Base-by-base conservation (phyloP, 257 asterid genomes). In the Schizonepeta tenuifolia region DNA sequence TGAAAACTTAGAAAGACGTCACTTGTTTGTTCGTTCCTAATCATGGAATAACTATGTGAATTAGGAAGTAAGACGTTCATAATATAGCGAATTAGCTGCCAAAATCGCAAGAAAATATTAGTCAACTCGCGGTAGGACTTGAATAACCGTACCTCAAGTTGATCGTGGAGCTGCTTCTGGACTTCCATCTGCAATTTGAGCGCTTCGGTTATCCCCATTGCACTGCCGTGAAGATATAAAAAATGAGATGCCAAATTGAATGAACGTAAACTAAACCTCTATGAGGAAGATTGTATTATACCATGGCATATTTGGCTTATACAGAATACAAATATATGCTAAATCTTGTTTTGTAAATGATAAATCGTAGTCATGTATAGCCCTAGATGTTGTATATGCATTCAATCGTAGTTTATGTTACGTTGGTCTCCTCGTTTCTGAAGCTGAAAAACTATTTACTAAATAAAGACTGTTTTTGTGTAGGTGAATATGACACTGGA, bases 141-240 rank as follows among this genome's bases (percentile, higher is more conserved):
- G 14, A 12, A 51, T 61, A 57, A 70, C 9, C 41, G 53, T 82
- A 92, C 96, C 96, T 92, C 98, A 51, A 92, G 98, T 80, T 92
- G 98, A 78, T 92, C 98, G 26, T 92, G 96, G 67, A 92, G 96
- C 80, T 88, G 94, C 80, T 92, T 92, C 86, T 92, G 98, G 12
- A 92, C 96, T 83, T 92, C 98, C 92, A 92, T 85, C 80, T 92
- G 98, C 79, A 90, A 28, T 80, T 89, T 86, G 59, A 92, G 86
- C 18, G 98, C 92, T 79, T 92, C 98, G 3, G 96, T 90, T 71
- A 90, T 90, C 36, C 94, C 98, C 69, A 81, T 85, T 8, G 86
- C 86, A 83, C 98, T 92, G 88, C 73, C 77, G 78, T 69, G 15
- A 44, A 50, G 35, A 31, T 77, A 28, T 31, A 0, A 6, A 57